These are phyloP conservation scores for Fragilaria radians DNA, from an alignment of 108 stramenopile species.

Conservation along the genomic window DNA sequence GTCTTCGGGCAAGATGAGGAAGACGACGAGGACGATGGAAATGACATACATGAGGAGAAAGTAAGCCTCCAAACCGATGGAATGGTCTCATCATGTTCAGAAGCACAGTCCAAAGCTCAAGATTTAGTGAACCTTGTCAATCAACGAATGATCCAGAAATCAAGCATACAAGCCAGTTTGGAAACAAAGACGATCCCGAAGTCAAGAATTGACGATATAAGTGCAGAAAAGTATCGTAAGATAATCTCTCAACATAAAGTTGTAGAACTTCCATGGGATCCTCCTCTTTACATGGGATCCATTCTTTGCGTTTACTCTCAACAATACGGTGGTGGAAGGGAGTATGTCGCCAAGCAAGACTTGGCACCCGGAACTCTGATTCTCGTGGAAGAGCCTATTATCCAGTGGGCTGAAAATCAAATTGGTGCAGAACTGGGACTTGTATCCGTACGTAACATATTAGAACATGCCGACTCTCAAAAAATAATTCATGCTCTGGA, in stretches of 20 bases:
- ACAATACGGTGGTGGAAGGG: constrained; percentile 56
- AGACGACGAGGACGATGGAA: constrained; percentile 9
- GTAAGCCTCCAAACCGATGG: no score
- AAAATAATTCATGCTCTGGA: constrained; percentile 45
- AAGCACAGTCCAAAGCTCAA: not conserved
- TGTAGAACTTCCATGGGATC: constrained; percentile 25
- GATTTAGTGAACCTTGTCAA: not conserved
- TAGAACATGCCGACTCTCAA: constrained; percentile 30
- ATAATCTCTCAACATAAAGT: not conserved
- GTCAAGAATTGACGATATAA: not conserved
- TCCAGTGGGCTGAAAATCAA: constrained; percentile 61
- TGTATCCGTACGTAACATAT: constrained; percentile 45
- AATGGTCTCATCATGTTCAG: no score
- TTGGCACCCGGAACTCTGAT: constrained; percentile 66
- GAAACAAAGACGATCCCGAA: not conserved
- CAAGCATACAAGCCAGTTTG: not conserved
- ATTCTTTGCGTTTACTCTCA: constrained; percentile 26
- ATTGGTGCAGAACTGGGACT: constrained; percentile 48
- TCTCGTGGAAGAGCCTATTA: constrained; percentile 55
- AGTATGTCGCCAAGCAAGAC: constrained; percentile 46
- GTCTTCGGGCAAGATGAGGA: constrained; percentile 32
- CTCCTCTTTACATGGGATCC: constrained; percentile 55
- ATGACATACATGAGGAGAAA: no score
- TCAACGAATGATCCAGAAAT: constrained; percentile 8
- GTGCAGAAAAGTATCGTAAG: not conserved